Evolutionary conservation across 2,329 filamentous ascomycete genomes (phyloP), one percentile per base, ranked within the genome.

Genomic region (Aspergillus transmontanensis): DNA sequence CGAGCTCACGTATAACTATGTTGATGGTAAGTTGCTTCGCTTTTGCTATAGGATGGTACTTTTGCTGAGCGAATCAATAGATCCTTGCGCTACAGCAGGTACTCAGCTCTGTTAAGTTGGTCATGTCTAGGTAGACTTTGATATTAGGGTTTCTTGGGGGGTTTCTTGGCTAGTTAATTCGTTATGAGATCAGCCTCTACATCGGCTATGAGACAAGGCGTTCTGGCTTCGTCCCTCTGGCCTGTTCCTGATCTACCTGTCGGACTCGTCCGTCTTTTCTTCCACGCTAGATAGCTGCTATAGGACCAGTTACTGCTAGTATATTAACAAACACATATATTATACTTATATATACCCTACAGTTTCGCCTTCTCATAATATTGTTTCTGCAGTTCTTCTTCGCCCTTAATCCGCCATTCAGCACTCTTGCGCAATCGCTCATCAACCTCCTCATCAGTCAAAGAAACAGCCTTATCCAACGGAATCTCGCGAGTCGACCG

Each of bases 361-460:
- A 68, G 36, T 46, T 58, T 73, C 64, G 78, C 71, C 57, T 63
- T 74, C 60, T 73, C 72, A 45, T 58, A 68, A 74, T 73, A 78
- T 59, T 72, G 64, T 57, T 63, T 71, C 56, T 71, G 62, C 28
- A 80, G 63, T 21, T 73, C 70, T 45, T 68, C 69, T 68, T 82
- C 80, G 6, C 75, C 73, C 36, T 72, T 71, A 23, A 75, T 34
- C 10, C 77, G 71, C 72, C 74, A 77, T n/a, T 72, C 64, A 61
- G 68, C 69, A 51, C 68, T 72, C 26, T 55, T 68, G 11, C 64
- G 63, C 64, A 81, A 64, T 3, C 68, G 59, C 23, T 67, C 70
- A 12, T 74, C 68, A 5, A 78, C 76, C 57, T 80, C 75, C 32
- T 76, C 72, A 57, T 81, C 79, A 43, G 66, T 73, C 3, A 79